Evolutionary conservation across 208 protist genomes (phyloP).

Genomic region (Naegleria fowleri): DNA sequence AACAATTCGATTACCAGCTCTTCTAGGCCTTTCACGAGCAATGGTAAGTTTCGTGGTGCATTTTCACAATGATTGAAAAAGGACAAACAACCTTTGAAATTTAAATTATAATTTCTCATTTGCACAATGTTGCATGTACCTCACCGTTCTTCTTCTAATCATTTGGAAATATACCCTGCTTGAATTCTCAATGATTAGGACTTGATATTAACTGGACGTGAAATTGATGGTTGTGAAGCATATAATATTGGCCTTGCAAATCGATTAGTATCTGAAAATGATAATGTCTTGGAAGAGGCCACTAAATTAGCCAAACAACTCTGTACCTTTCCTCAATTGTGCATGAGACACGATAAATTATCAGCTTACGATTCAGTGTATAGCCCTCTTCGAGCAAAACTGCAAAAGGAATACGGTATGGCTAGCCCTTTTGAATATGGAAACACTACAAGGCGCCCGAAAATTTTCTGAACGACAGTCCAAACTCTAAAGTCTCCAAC

Average conservation of each 20-base stretch:
- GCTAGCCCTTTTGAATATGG: background rate
- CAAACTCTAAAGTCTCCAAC: background rate
- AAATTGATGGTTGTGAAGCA: background rate
- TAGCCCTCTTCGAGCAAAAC: background rate
- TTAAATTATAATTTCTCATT: too few relatives aligned
- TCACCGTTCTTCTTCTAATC: too few relatives aligned
- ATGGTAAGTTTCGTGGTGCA: background rate
- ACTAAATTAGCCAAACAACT: background rate
- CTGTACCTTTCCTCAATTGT: background rate
- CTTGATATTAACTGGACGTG: conserved; percentile 10
- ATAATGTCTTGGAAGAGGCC: background rate
- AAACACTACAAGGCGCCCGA: background rate
- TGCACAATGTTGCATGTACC: too few relatives aligned
- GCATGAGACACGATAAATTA: background rate
- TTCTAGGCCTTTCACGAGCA: conserved; percentile 36
- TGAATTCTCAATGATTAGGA: too few relatives aligned
- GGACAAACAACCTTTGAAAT: too few relatives aligned
- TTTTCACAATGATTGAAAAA: too few relatives aligned
- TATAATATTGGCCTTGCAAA: background rate
- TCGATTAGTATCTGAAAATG: background rate
- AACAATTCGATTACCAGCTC: conserved; percentile 38
- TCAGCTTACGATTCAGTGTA: background rate
- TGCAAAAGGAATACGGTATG: background rate
- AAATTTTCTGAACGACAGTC: background rate
- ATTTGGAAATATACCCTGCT: too few relatives aligned